Percentiles rank a stretch among this genome's conserved stretches.
phyloP scores from a whole-genome alignment of 1,284 basidiomycete genomes.

The Anthracocystis panici-leucophaei region DNA sequence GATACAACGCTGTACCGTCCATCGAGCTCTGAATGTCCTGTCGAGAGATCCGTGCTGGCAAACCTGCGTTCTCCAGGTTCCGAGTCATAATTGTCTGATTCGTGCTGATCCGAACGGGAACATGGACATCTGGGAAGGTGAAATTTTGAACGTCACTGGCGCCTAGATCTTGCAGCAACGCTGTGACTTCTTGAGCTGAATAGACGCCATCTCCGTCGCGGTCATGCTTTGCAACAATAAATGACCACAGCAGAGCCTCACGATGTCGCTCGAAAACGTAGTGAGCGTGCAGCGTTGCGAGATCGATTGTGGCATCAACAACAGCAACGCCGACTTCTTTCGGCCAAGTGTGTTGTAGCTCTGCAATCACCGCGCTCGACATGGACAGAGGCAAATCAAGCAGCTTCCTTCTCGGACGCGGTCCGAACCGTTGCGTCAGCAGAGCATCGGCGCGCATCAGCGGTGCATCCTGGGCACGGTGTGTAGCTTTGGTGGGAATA shows the following conservation, averaged over 20 bases:
- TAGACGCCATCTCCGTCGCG: slow-evolving; percentile 26
- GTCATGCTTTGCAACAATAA: slow-evolving; percentile 40
- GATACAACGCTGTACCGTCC: slow-evolving; percentile 14
- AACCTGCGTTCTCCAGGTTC: slow-evolving; percentile 7
- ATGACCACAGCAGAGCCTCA: slow-evolving; percentile 42
- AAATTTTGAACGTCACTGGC: neutral
- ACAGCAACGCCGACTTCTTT: neutral
- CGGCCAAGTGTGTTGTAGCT: slow-evolving; percentile 24
- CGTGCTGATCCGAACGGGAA: slow-evolving; percentile 6
- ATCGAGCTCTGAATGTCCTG: slow-evolving; percentile 18
- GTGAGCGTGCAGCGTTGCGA: slow-evolving; percentile 25
- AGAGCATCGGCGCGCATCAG: slow-evolving; percentile 13
- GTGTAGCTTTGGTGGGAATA: neutral
- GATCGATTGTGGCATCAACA: neutral
- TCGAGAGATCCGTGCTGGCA: neutral
- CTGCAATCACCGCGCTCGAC: slow-evolving; percentile 8
- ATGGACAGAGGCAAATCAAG: slow-evolving; percentile 32
- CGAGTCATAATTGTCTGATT: neutral
- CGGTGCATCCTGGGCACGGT: neutral
- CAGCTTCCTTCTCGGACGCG: slow-evolving; percentile 15
- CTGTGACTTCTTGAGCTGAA: slow-evolving; percentile 13
- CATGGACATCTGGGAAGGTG: neutral
- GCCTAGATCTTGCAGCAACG: slow-evolving; percentile 27
- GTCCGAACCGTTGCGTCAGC: slow-evolving; percentile 22
- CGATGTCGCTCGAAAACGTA: slow-evolving; percentile 26